Evolutionary conservation across 176 grass and related monocot species (phyloP).

Genomic region (Alopecurus myosuroides): DNA sequence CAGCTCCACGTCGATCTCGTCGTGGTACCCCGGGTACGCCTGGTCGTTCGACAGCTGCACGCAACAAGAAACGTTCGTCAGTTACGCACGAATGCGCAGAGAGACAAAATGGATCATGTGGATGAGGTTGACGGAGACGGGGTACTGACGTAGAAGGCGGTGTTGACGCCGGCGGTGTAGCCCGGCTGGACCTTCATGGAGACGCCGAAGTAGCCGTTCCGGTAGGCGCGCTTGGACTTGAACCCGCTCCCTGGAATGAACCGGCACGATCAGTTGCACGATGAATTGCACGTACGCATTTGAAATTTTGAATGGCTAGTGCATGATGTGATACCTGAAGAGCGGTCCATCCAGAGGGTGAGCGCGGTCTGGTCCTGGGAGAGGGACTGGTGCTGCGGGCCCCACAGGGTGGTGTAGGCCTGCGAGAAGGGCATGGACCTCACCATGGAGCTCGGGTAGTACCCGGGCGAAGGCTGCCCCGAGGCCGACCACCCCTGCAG

Average conservation of each 20-base stretch:
- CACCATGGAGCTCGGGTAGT: slow-evolving; percentile 57
- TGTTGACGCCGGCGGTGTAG: slow-evolving; percentile 92
- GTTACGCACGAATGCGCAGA: too few species aligned
- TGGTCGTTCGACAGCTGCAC: slow-evolving; percentile 65
- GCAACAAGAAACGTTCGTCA: too few species aligned
- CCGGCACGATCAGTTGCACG: too few species aligned
- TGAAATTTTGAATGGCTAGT: too few species aligned
- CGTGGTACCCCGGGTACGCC: slow-evolving; percentile 61
- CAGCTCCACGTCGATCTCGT: slow-evolving; percentile 88
- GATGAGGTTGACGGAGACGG: not conserved
- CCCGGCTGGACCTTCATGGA: slow-evolving; percentile 81
- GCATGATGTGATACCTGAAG: slow-evolving; percentile 38
- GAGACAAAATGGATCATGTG: too few species aligned
- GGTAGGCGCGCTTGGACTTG: slow-evolving; percentile 62
- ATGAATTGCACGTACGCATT: too few species aligned
- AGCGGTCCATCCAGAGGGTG: slow-evolving; percentile 64
- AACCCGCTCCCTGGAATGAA: slow-evolving; percentile 75
- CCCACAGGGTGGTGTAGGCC: slow-evolving; percentile 66
- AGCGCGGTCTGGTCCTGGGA: slow-evolving; percentile 51
- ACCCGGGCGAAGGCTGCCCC: slow-evolving; percentile 78
- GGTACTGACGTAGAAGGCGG: slow-evolving; percentile 68
- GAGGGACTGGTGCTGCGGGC: slow-evolving; percentile 63
- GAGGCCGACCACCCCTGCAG: not conserved
- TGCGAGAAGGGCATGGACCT: slow-evolving; percentile 44
- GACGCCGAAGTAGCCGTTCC: slow-evolving; percentile 76